Base-by-base conservation (phyloP, 2,329 filamentous ascomycete genomes). In the Microcyclospora pomicola region DNA sequence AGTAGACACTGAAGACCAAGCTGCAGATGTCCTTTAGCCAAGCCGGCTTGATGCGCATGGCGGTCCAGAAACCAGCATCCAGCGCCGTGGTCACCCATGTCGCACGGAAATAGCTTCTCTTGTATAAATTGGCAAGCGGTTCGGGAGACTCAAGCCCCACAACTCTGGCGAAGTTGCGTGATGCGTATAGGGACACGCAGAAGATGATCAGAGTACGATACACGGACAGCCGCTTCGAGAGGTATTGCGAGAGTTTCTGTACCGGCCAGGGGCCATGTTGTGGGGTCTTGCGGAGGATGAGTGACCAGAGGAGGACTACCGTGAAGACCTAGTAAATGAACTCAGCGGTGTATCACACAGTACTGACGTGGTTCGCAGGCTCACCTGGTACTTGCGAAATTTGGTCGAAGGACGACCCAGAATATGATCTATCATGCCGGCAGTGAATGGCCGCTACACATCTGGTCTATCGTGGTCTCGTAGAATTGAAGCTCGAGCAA, bases 31-130 rank as follows among this genome's bases (percentile, higher is more conserved):
- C 87, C 30, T 86, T 72, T 31, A 94, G 49, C 75, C 82, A 87
- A 51, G 82, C 86, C 34, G 69, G 69, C 40, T 74, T 75, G 46
- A 98, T 87, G 52, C 77, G 80, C 91, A 98, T 98, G 27, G 91
- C 91, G 0, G 86, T 94, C 91, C 91, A 98, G 60, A 95, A 98
- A 1, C 91, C 91, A 5, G 91, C 91, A 52, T 98, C 91, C 43
- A 98, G 64, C 0, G 86, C 91, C 0, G 91, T 98, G 37, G 91
- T 78, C 12, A 96, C 75, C 91, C 91, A 98, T 56, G 91, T 98
- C 39, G 91, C 91, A 35, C 91, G 80, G 59, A 94, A 98, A 64
- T 92, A 98, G 19, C 82, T 78, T 36, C 84, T 72, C 38, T 83
- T 85, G 64, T 98, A 98, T 58, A 96, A 80, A 55, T 93, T 94